phyloP scores from a whole-genome alignment of 73 alveolate species.

The Paramecium caudatum region DNA sequence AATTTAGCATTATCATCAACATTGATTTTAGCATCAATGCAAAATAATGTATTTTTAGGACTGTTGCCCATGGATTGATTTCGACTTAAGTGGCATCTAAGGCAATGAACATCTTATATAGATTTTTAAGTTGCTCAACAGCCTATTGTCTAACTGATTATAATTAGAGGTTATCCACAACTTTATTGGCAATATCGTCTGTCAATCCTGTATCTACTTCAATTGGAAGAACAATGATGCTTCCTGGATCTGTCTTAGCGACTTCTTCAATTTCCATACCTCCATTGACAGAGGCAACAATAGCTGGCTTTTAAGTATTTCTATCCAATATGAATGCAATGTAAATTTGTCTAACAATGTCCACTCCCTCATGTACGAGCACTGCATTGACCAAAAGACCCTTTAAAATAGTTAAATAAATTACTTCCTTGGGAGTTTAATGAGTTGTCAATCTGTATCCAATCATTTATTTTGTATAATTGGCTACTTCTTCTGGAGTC shows the following conservation, averaged over 20 bases:
- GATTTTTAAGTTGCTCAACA: constrained; percentile 73
- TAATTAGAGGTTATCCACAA: constrained; percentile 71
- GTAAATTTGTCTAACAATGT: constrained; percentile 82
- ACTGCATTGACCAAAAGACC: constrained; percentile 87
- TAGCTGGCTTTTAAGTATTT: constrained; percentile 82
- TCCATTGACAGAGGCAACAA: constrained; percentile 82
- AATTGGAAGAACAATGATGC: constrained; percentile 79
- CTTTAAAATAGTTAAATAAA: neutral
- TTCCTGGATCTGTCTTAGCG: constrained; percentile 86
- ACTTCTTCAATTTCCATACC: constrained; percentile 92
- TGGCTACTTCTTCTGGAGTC: constrained; percentile 84
- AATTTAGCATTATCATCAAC: constrained; percentile 87
- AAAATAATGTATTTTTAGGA: constrained; percentile 80
- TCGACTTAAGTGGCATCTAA: constrained; percentile 89
- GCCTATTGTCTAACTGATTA: constrained; percentile 75
- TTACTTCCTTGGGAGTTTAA: constrained; percentile 81
- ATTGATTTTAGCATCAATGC: constrained; percentile 91
- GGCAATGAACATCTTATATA: constrained; percentile 80
- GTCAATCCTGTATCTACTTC: constrained; percentile 79
- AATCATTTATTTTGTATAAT: constrained; percentile 84
- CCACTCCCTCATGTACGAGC: constrained; percentile 89
- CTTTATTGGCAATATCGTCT: constrained; percentile 78
- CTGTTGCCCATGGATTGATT: constrained; percentile 93
- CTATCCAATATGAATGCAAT: constrained; percentile 86
- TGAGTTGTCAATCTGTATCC: constrained; percentile 88